These are phyloP conservation scores for Stylosanthes scabra DNA, from an alignment of 331 rosid genomes.

Conservation along the genomic window DNA sequence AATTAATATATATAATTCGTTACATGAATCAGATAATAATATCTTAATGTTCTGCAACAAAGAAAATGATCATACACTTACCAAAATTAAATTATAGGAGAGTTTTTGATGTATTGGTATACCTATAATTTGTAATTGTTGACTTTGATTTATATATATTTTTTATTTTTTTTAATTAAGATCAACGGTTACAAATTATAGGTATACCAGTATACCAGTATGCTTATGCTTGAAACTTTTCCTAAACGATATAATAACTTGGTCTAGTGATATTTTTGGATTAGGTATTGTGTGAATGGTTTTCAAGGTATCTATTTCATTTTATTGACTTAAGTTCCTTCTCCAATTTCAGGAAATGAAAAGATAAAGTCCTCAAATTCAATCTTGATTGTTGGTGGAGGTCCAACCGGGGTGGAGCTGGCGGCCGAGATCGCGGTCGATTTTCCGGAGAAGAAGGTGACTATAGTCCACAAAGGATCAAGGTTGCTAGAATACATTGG, in stretches of 20 bases:
- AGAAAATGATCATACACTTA: too few relatives aligned
- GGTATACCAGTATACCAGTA: too few relatives aligned
- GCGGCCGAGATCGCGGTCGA: conserved; percentile 85
- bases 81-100: too few relatives aligned
- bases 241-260: conserved; percentile 13
- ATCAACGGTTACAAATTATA: too few relatives aligned
- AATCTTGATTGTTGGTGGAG: conserved; percentile 83
- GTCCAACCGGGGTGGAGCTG: conserved; percentile 91
- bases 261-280: not conserved
- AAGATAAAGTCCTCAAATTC: conserved; percentile 71
- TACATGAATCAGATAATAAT: too few relatives aligned
- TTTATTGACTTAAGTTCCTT: conserved; percentile 22
- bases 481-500: conserved; percentile 84
- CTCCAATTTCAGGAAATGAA: conserved; percentile 54
- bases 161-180: too few relatives aligned
- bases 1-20: too few relatives aligned
- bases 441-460: conserved; percentile 68
- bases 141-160: too few relatives aligned
- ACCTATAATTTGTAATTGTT: too few relatives aligned
- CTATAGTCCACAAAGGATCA: conserved; percentile 70
- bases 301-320: conserved; percentile 12
- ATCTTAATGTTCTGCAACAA: too few relatives aligned
- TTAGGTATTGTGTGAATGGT: conserved; percentile 9
- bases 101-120: too few relatives aligned
- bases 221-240: too few relatives aligned